A percentile compares a stretch with the other conserved stretches of the same genome.
phyloP scores from a whole-genome alignment of 2,329 filamentous ascomycete species.

The Fusarium sambucinum region DNA sequence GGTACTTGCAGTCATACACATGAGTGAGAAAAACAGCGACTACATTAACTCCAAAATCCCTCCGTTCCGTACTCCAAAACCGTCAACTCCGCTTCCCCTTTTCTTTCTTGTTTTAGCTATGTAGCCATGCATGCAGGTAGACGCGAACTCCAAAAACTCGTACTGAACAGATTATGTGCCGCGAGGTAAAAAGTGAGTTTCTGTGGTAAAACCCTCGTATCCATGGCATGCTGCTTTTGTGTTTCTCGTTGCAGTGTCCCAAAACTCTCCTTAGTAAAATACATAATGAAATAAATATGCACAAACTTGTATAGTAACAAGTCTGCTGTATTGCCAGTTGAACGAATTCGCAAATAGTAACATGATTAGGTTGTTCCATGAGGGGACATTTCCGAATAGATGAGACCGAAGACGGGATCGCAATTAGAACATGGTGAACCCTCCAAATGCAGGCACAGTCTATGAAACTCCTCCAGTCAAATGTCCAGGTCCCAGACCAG shows the following conservation, averaged over 20 bases:
- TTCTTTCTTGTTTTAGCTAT: slow-evolving; percentile 22
- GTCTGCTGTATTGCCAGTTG: slow-evolving; percentile 7
- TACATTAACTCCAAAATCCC: slow-evolving; percentile 32
- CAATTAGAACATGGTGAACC: slow-evolving; percentile 33
- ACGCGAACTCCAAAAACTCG: slow-evolving; percentile 14
- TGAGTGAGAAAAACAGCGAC: slow-evolving; percentile 12
- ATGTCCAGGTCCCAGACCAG: slow-evolving; percentile 30
- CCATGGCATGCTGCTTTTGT: neutral
- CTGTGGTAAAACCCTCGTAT: neutral
- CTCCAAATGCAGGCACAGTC: slow-evolving; percentile 46
- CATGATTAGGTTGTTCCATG: slow-evolving; percentile 8
- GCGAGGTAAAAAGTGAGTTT: neutral
- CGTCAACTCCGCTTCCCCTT: slow-evolving; percentile 29
- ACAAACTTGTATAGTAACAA: neutral
- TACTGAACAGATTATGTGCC: neutral
- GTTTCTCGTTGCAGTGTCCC: neutral
- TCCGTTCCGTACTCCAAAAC: slow-evolving; percentile 32
- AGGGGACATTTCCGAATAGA: slow-evolving; percentile 11
- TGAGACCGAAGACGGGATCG: slow-evolving; percentile 16
- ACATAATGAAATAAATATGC: slow-evolving; percentile 14
- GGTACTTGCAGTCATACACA: slow-evolving; percentile 4
- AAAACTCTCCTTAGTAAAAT: neutral
- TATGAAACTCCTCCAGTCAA: slow-evolving; percentile 39
- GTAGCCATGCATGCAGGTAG: slow-evolving; percentile 17
- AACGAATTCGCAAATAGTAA: neutral